phyloP scores from a whole-genome alignment of 176 grass and related monocot genomes.

The Oryza rufipogon region DNA sequence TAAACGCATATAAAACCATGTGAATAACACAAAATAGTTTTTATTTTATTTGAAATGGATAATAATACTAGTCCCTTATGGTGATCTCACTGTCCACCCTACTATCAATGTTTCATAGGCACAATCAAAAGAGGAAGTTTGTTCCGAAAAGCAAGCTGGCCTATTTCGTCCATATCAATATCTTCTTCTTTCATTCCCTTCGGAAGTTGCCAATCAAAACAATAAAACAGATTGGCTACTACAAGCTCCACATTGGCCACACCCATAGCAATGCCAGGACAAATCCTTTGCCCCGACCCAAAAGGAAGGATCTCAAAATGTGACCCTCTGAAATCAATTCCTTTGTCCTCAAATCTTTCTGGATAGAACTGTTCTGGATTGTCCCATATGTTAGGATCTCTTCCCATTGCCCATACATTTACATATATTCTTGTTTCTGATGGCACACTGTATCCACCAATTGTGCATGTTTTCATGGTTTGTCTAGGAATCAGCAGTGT shows the following conservation, averaged over 20 bases:
- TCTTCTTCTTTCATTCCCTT: too few species aligned
- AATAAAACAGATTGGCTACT: conserved; percentile 46
- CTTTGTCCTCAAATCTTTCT: conserved; percentile 35
- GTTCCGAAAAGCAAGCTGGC: too few species aligned
- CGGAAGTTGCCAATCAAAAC: conserved; percentile 48
- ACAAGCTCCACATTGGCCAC: conserved; percentile 44
- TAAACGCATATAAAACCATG: too few species aligned
- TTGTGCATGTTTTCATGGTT: conserved; percentile 15
- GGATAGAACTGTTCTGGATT: conserved; percentile 44
- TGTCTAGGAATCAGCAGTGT: conserved; percentile 42
- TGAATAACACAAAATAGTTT: too few species aligned
- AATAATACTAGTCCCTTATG: too few species aligned
- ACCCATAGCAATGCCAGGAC: conserved; percentile 49
- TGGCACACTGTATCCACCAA: conserved; percentile 33
- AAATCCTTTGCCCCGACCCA: conserved; percentile 41
- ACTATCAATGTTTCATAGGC: too few species aligned
- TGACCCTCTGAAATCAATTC: conserved; percentile 49
- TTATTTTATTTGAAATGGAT: too few species aligned
- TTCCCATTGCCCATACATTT: conserved; percentile 52
- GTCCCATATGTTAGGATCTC: conserved; percentile 47
- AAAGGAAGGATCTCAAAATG: conserved; percentile 56
- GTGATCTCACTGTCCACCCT: too few species aligned
- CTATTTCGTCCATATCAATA: too few species aligned
- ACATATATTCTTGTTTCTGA: conserved; percentile 15
- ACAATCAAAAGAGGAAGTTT: too few species aligned